Percentiles rank a stretch among this genome's conserved stretches.
These are phyloP conservation scores for Euphorbia lathyris DNA, from an alignment of 345 rosid genomes.

Conservation along the genomic window DNA sequence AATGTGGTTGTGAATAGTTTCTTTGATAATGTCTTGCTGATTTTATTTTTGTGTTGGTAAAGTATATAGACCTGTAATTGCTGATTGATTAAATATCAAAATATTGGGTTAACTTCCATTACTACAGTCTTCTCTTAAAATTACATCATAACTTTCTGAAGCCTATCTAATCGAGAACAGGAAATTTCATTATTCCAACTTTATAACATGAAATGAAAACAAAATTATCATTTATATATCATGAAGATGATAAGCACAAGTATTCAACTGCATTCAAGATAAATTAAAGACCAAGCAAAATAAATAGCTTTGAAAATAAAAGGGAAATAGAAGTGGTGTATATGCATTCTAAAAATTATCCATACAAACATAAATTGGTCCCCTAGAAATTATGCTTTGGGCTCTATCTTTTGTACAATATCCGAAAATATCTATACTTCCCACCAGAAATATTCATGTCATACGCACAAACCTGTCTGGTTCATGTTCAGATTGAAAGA, in stretches of 20 bases:
- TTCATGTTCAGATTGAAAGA: constrained; percentile 5
- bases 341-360: neutral
- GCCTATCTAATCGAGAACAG: neutral
- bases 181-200: neutral
- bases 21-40: constrained; percentile 17
- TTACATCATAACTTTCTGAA: too few species aligned
- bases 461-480: neutral
- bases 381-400: too few species aligned
- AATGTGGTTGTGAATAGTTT: constrained; percentile 17
- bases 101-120: constrained; percentile 3
- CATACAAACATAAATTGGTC: neutral
- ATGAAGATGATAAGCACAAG: neutral
- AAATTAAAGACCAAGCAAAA: neutral
- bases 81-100: neutral
- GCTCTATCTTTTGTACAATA: neutral
- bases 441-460: constrained; percentile 1
- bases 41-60: constrained; percentile 14
- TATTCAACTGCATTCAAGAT: neutral
- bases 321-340: neutral
- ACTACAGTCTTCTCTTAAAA: constrained; percentile 4
- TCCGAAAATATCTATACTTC: neutral
- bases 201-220: neutral
- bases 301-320: neutral
- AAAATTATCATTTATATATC: neutral
- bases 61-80: neutral